Evolutionary conservation across 164 flowering plant genomes (phyloP).

Genomic region (Chloranthus sessilifolius): DNA sequence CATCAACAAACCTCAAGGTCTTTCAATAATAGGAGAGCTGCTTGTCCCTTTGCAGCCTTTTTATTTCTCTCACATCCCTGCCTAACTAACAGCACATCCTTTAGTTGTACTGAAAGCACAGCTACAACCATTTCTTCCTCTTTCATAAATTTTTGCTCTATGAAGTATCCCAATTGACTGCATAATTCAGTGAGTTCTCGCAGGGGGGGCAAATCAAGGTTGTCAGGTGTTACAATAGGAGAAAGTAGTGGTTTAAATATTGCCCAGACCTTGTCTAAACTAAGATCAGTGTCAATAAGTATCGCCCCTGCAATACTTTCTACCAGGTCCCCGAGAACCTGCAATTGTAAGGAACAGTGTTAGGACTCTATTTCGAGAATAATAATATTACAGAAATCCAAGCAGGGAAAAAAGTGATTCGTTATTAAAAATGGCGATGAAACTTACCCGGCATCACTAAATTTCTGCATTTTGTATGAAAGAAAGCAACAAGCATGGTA

Average conservation of each 20-base stretch:
- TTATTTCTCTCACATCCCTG: slow-evolving; percentile 44
- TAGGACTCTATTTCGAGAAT: too few relatives aligned
- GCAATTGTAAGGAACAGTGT: slow-evolving; percentile 13
- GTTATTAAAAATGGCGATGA: not conserved
- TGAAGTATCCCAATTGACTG: slow-evolving; percentile 65
- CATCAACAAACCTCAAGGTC: slow-evolving; percentile 59
- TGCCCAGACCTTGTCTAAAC: slow-evolving; percentile 77
- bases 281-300: slow-evolving; percentile 59
- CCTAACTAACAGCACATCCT: slow-evolving; percentile 49
- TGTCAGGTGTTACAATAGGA: slow-evolving; percentile 89
- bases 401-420: not conserved
- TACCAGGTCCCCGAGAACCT: slow-evolving; percentile 92
- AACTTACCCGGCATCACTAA: too few relatives aligned
- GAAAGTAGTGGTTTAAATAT: slow-evolving; percentile 65
- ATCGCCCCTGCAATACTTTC: slow-evolving; percentile 95
- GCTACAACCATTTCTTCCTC: slow-evolving; percentile 49
- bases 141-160: slow-evolving; percentile 33
- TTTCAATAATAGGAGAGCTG: slow-evolving; percentile 57
- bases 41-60: slow-evolving; percentile 71
- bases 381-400: not conserved
- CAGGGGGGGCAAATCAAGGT: slow-evolving; percentile 64
- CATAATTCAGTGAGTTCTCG: slow-evolving; percentile 73
- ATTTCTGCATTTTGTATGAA: too few relatives aligned
- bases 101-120: slow-evolving; percentile 56
- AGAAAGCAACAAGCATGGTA: too few relatives aligned